A percentile compares a stretch with the other conserved stretches of the same genome.
These are phyloP conservation scores for Brassica hybrid DNA, from an alignment of 441 rosid genomes.

Conservation along the genomic window DNA sequence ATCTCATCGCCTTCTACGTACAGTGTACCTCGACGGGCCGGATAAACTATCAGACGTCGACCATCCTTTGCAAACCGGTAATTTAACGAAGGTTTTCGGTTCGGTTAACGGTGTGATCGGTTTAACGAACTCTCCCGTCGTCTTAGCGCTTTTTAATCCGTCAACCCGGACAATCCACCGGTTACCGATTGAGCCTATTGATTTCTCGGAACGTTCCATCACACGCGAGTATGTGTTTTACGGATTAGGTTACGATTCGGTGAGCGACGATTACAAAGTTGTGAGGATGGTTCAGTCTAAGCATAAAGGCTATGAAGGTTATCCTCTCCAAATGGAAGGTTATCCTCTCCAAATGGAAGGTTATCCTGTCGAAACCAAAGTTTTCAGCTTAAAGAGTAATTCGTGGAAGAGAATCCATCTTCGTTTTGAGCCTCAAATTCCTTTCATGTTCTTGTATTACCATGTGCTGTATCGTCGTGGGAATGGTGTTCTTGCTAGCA, in stretches of 20 bases:
- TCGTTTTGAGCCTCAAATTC: not conserved
- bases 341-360: not conserved
- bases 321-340: too few species aligned
- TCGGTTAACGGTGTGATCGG: not conserved
- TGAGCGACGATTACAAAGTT: not conserved
- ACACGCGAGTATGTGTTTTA: not conserved
- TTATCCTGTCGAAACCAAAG: not conserved
- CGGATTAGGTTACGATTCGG: slow-evolving; percentile 3
- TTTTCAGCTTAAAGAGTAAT: slow-evolving; percentile 5
- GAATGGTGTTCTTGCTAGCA: slow-evolving; percentile 1
- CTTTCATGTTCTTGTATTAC: not conserved
- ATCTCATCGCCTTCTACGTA: not conserved
- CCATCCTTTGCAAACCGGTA: not conserved
- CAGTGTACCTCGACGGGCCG: not conserved
- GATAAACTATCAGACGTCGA: not conserved
- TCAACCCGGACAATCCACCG: not conserved
- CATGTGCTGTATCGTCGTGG: not conserved
- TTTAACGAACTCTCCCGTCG: not conserved
- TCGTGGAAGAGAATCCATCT: not conserved
- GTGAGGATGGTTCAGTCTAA: not conserved
- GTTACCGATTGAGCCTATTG: not conserved
- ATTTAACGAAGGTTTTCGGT: not conserved
- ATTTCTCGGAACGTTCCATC: not conserved
- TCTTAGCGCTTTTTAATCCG: not conserved
- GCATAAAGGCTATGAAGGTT: not conserved